Base-by-base conservation (phyloP, 2,329 filamentous ascomycete genomes). In the Ophiostoma novo-ulmi region DNA sequence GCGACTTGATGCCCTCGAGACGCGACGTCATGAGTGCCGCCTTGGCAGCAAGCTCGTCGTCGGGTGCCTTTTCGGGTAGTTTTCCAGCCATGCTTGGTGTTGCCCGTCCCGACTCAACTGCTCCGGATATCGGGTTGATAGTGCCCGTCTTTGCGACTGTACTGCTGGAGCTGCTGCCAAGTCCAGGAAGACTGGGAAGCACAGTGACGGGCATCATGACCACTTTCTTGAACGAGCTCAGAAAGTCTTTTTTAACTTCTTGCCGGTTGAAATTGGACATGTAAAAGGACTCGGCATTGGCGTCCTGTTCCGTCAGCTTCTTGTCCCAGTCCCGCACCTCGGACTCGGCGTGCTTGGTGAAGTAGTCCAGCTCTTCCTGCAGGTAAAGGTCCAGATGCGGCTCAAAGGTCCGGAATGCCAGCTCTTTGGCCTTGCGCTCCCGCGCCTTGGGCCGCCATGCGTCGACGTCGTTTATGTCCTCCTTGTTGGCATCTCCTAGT, bases 121-220 rank as follows among this genome's bases (percentile, higher is more conserved):
- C 58, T 11, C 14, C n/a, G 2, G 26, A 35, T 35, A 63, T 35
- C 26, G 26, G 58, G 58, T 63, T 63, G 26, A 35, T 8, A 39
- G 17, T 22, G 69, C 5, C 5, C 26, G 58, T 26, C 39, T 48
- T 14, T 44, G 48, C 6, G n/a, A 52, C 5, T 64, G 64, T 8
- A 36, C 2, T 4, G 31, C 13, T 36, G 3, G 58, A 41, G 36
- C 36, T 65, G 20, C 63, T 20, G 6, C 86, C 80, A 72, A 92
- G 85, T 41, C 85, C 85, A 2, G 90, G 79, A 73, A 90, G 87
- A 66, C 86, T 89, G 1, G 93, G 92, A 4, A 98, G 83, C 10
- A 93, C 94, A 69, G 92, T 97, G 67, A 99, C 94, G 1, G 95
- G 95, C 89, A 97, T 96, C 94, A 99, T 97, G 74, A 99, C 92